These are phyloP conservation scores for Passiflora organensis DNA, from an alignment of 345 rosid species.

Conservation along the genomic window DNA sequence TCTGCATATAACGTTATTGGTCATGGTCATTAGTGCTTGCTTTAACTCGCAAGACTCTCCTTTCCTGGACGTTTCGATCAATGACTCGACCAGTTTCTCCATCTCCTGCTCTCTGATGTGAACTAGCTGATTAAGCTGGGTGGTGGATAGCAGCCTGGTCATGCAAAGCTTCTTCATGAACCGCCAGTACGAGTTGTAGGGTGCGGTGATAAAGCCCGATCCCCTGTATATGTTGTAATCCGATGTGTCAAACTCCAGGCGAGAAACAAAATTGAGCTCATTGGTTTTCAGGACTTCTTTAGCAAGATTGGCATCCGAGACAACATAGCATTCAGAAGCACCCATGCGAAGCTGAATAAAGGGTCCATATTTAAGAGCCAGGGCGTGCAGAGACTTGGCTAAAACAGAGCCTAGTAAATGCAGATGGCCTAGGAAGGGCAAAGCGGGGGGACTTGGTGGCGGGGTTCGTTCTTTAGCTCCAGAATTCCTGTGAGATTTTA, in stretches of 20 bases:
- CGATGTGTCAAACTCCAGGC: neutral
- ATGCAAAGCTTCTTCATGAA: constrained; percentile 15
- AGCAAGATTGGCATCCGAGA: constrained; percentile 5
- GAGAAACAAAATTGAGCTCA: constrained; percentile 6
- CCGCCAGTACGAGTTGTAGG: constrained; percentile 9
- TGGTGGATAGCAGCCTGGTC: neutral
- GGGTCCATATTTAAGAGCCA: neutral
- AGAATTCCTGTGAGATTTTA: no score
- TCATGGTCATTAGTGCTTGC: neutral
- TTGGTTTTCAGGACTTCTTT: constrained; percentile 12
- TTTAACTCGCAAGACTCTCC: constrained; percentile 13
- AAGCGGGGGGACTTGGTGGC: no score
- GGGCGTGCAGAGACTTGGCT: neutral
- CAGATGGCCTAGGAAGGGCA: no score
- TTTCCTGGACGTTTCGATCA: neutral
- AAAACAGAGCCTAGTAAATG: constrained; percentile 6
- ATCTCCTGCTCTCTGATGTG: constrained; percentile 6
- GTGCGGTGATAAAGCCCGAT: neutral
- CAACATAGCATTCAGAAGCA: neutral
- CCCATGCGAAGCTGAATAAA: neutral
- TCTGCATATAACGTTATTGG: constrained; percentile 3
- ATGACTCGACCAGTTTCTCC: neutral
- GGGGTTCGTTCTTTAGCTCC: no score
- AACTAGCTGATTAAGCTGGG: constrained; percentile 2
- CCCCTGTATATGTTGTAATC: constrained; percentile 4